phyloP scores from a whole-genome alignment of 2,329 filamentous ascomycete genomes.

The Penicillium sp. region DNA sequence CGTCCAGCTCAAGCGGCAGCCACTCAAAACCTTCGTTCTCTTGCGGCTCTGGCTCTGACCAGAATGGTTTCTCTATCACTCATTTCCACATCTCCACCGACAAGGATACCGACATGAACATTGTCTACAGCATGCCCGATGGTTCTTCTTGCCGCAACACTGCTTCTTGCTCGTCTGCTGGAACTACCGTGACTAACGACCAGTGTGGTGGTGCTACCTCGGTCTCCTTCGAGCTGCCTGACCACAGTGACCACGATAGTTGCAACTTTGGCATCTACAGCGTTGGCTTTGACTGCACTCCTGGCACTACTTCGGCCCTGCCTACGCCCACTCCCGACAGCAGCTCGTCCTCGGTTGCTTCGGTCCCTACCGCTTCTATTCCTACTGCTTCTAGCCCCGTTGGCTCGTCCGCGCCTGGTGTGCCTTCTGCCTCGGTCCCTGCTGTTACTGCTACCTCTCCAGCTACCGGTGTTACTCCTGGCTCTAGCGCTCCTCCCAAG shows the following conservation, averaged over 20 bases:
- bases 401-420: constrained; percentile 3
- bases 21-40: constrained; percentile 64
- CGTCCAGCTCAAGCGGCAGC: constrained; percentile 6
- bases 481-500: constrained; percentile 26
- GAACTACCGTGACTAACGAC: constrained; percentile 76
- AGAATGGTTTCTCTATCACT: constrained; percentile 73
- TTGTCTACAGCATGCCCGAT: constrained; percentile 86
- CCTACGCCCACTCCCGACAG: constrained; percentile 29
- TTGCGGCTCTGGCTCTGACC: constrained; percentile 57
- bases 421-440: constrained; percentile 21
- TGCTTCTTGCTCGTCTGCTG: constrained; percentile 68
- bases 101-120: constrained; percentile 79
- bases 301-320: constrained; percentile 30
- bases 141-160: constrained; percentile 82
- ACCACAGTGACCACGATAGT: constrained; percentile 60
- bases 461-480: not conserved
- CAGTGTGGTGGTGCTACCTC: constrained; percentile 91
- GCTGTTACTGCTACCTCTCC: constrained; percentile 11
- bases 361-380: constrained; percentile 19
- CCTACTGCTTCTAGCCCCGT: constrained; percentile 26
- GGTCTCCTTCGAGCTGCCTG: constrained; percentile 72
- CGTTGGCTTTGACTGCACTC: constrained; percentile 39
- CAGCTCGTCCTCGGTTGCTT: constrained; percentile 15
- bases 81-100: constrained; percentile 75
- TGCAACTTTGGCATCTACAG: constrained; percentile 68